Base-by-base conservation (phyloP, 208 protist genomes). In the Crithidia thermophila region DNA sequence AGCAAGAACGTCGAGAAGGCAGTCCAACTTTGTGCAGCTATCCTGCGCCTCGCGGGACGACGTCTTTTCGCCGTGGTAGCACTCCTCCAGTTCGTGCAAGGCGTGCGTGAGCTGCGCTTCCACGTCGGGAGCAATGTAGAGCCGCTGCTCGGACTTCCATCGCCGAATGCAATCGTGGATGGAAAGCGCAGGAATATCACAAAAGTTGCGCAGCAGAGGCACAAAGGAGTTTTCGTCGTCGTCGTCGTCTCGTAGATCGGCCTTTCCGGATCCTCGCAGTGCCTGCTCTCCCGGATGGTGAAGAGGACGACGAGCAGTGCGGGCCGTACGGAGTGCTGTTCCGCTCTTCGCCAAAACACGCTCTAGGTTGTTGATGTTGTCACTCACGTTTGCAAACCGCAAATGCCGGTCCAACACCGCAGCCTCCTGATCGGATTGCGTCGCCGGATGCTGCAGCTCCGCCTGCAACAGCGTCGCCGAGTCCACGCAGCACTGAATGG, bases 401-500 rank as follows among this genome's bases (percentile, higher is more conserved):
- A 74, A 25, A 59, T 74, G 27, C 3, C 59, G 10, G 1, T 74
- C 27, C 34, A 67, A 27, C 33, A 31, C 68, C 0, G 68, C 58
- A 10, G 52, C 28, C 33, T 74, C 68, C n/a, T 57, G 42, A 20
- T 74, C 60, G 4, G 58, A 45, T 28, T 62, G 68, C 18, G 56
- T 10, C 3, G 59, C 68, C 4, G 68, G 68, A 34, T 74, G 69
- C 45, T 58, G 45, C 53, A 42, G 33, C 42, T 68, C 61, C 37
- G 57, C n/a, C 30, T 67, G 52, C 0, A 77, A 37, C 4, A 72
- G 53, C 18, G 50, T 67, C 39, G 45, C 45, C 27, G 56, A 43
- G 37, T 61, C 68, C 13, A 45, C 50, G 52, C 58, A 84, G 71
- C 79, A 89, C 37, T 86, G 72, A 53, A 91, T 82, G 13, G 65